Base-by-base conservation (phyloP, 1,139 yeast genomes). In the Candida pseudoviswanathii region DNA sequence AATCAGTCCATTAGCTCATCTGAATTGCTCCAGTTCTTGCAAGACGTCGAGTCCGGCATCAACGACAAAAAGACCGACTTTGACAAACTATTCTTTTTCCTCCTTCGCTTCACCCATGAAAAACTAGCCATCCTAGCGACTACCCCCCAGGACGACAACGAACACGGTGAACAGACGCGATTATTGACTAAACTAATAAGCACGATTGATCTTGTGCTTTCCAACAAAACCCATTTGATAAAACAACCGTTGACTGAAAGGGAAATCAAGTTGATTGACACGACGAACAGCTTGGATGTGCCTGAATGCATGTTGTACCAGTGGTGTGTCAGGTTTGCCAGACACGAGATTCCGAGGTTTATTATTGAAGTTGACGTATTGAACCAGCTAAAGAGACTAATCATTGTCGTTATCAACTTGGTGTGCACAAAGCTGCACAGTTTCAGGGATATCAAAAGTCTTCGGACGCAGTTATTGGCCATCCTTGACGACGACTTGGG, bases 51-150 rank as follows among this genome's bases (percentile, higher is more conserved):
- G 46, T 57, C 56, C 39, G 71, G 71, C 50, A 64, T 74, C 45
- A 57, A 64, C 44, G 61, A 62, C 41, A 70, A 70, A 50, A 73
- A 69, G 38, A 64, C 73, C 5, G 77, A 75, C 56, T 75, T 73
- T 56, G 67, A 67, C 51, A 70, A 70, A 52, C 57, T 75, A 46
- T 53, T 65, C 26, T 58, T 74, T 11, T 73, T 70, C 48, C 58
- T 75, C 31, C 64, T 71, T 49, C 66, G 65, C 21, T 72, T 73
- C 51, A 58, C 72, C 40, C 56, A 64, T 44, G 64, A 64, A 21
- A 62, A 63, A 45, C 57, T 70, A 26, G 34, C 26, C 21, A 24
- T 30, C 4, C n/a, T 41, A 16, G 42, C 37, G 10, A 7, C 25
- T 5, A 32, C 41, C 16, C n/a, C 22, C 21, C 25, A 27, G 4